Conservation (phyloP, 495 filamentous ascomycete genomes). For the Hypoxylon perforatum region DNA sequence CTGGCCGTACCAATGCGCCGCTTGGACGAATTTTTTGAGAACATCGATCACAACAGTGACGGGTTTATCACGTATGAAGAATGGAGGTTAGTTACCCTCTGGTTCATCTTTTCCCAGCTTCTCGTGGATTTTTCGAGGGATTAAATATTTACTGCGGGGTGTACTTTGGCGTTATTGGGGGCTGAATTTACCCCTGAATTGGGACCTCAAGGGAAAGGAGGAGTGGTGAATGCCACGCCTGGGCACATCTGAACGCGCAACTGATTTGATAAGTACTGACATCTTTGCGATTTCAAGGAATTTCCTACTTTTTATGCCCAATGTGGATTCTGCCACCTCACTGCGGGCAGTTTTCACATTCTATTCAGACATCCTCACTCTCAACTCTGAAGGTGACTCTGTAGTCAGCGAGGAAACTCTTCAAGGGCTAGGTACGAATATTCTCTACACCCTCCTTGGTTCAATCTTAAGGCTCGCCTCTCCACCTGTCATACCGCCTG, state of each 20-base stretch:
- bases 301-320: conserved; percentile 94
- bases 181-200: background rate
- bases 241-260: background rate
- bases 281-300: conserved; percentile 66
- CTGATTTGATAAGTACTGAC: conserved; percentile 34
- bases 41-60: conserved; percentile 91
- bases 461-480: conserved; percentile 69
- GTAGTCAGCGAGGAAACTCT: conserved; percentile 87
- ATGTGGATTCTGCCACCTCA: conserved; percentile 68
- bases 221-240: background rate
- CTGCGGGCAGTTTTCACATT: conserved; percentile 90
- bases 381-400: conserved; percentile 95
- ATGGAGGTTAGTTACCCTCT: conserved; percentile 80
- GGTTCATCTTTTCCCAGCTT: conserved; percentile 10
- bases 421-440: conserved; percentile 92
- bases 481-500: conserved; percentile 40
- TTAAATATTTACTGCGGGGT: conserved; percentile 20
- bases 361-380: conserved; percentile 87
- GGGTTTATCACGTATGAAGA: conserved; percentile 90
- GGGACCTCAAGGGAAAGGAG: background rate
- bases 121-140: conserved; percentile 23
- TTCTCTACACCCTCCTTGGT: conserved; percentile 75
- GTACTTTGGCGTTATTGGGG: background rate
- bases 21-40: conserved; percentile 84
- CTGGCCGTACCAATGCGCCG: conserved; percentile 80